Evolutionary conservation across 1,139 yeast genomes (phyloP).

Genomic region (Candida glucosophila): DNA sequence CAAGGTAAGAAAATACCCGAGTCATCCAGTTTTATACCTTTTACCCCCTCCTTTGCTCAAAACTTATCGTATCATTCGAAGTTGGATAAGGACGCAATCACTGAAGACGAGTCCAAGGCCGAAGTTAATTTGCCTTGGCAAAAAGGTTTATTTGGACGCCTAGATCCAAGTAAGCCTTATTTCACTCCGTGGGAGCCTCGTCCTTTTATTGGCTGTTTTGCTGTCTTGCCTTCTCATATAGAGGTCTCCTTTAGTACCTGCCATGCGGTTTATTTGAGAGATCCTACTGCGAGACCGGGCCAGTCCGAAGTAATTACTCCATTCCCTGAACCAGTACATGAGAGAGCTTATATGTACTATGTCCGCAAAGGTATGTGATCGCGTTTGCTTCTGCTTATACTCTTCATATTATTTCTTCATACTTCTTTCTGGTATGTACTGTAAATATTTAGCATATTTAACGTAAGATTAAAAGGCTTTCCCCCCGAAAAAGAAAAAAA

Average conservation of each 20-base stretch:
- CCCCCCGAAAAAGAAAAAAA: too few species aligned
- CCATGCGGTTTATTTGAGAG: slow-evolving; percentile 90
- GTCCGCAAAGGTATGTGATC: slow-evolving; percentile 65
- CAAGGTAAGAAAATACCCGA: slow-evolving; percentile 19
- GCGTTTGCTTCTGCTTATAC: too few species aligned
- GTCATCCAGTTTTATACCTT: slow-evolving; percentile 26
- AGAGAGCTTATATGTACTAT: slow-evolving; percentile 94
- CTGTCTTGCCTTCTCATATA: slow-evolving; percentile 86
- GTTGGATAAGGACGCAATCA: slow-evolving; percentile 44
- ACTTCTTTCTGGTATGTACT: too few species aligned
- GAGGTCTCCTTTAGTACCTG: slow-evolving; percentile 87
- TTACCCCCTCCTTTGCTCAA: slow-evolving; percentile 50
- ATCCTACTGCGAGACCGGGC: slow-evolving; percentile 96
- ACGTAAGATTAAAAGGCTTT: too few species aligned
- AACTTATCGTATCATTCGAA: slow-evolving; percentile 40
- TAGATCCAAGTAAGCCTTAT: slow-evolving; percentile 67
- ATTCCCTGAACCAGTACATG: slow-evolving; percentile 74
- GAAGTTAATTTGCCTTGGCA: slow-evolving; percentile 65
- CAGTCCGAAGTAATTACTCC: slow-evolving; percentile 95
- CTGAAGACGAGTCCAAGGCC: slow-evolving; percentile 47
- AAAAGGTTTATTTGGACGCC: slow-evolving; percentile 66
- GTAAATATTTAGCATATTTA: too few species aligned
- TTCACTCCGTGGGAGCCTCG: slow-evolving; percentile 97
- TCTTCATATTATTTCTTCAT: too few species aligned
- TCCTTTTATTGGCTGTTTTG: slow-evolving; percentile 87